Evolutionary conservation across 2,329 filamentous ascomycete species (phyloP).

Genomic region (Penicillium sp.): DNA sequence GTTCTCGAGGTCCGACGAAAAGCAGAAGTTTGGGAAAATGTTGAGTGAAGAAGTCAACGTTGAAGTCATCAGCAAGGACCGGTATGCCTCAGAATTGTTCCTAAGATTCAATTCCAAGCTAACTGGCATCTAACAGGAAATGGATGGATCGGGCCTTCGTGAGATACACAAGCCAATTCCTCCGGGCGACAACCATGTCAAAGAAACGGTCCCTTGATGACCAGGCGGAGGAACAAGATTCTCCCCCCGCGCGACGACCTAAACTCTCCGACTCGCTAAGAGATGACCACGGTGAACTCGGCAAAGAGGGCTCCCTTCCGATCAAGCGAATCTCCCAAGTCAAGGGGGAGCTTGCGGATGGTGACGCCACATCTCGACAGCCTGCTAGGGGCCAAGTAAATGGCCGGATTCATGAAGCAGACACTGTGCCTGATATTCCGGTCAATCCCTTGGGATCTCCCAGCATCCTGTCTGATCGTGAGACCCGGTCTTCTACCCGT

Average conservation of each 20-base stretch:
- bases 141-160: slow-evolving; percentile 36
- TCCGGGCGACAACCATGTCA: slow-evolving; percentile 1
- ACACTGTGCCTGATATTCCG: slow-evolving; percentile 25
- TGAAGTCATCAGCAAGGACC: slow-evolving; percentile 19
- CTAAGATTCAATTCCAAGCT: not conserved
- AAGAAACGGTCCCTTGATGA: slow-evolving; percentile 20
- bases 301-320: not conserved
- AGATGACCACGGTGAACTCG: slow-evolving; percentile 17
- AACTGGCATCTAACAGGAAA: slow-evolving; percentile 23
- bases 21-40: slow-evolving; percentile 20
- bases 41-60: slow-evolving; percentile 10
- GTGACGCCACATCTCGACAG: not conserved
- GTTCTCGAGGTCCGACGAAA: slow-evolving; percentile 22
- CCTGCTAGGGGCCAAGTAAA: slow-evolving; percentile 3
- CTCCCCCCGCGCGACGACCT: slow-evolving; percentile 22
- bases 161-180: slow-evolving; percentile 12
- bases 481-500: slow-evolving; percentile 34
- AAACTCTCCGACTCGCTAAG: slow-evolving; percentile 34
- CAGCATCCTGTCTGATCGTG: slow-evolving; percentile 13
- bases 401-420: slow-evolving; percentile 7
- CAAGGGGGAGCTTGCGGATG: not conserved
- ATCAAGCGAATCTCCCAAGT: not conserved
- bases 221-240: slow-evolving; percentile 6
- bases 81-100: slow-evolving; percentile 22
- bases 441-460: slow-evolving; percentile 26